Conservation (phyloP, 78 protist genomes). For the Chrysochromulina tobinii region DNA sequence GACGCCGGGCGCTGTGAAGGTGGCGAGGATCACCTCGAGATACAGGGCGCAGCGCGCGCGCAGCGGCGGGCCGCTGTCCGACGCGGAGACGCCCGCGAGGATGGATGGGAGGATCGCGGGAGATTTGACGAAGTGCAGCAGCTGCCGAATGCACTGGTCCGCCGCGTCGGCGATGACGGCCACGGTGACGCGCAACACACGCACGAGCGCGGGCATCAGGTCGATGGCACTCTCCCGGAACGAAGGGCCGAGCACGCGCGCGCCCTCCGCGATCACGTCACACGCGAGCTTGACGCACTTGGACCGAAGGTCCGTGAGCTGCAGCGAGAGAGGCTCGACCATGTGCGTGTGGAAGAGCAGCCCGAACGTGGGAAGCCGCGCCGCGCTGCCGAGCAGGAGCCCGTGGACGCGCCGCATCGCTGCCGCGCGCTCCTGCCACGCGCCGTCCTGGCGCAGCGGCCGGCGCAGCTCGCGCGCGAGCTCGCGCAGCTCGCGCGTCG, state of each 20-base stretch:
- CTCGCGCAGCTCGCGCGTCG: too few relatives aligned
- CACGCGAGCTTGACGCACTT: background rate
- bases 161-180: background rate
- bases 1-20: background rate
- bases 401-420: background rate
- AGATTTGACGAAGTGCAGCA: background rate
- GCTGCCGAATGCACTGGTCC: background rate
- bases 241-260: too few relatives aligned
- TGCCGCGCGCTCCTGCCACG: background rate
- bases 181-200: background rate
- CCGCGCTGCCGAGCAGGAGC: slow-evolving; percentile 28
- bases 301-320: background rate
- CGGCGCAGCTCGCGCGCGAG: too few relatives aligned
- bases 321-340: background rate
- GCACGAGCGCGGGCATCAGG: background rate
- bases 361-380: background rate
- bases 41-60: background rate
- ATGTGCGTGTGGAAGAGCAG: background rate
- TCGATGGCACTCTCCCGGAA: background rate
- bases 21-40: background rate
- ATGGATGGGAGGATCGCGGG: background rate
- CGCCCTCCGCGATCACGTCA: background rate
- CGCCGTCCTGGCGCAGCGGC: background rate
- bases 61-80: background rate
- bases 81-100: background rate